phyloP scores from a whole-genome alignment of 2,329 filamentous ascomycete genomes.

The Torrubiellomyces zombiae region DNA sequence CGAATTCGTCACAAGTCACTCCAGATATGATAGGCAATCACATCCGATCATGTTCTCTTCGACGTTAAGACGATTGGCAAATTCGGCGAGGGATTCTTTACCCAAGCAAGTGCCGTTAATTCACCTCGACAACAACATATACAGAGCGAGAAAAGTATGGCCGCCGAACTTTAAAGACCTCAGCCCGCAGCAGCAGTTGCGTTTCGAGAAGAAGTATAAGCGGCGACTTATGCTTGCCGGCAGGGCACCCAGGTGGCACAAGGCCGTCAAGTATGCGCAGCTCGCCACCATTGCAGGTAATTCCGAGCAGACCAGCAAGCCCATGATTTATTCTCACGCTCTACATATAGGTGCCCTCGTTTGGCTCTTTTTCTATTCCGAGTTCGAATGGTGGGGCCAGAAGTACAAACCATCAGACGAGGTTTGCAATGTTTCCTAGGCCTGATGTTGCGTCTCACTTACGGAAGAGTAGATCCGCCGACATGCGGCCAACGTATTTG shows the following conservation, averaged over 20 bases:
- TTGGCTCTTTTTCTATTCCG: constrained; percentile 23
- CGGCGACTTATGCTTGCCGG: constrained; percentile 46
- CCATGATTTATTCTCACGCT: too few species aligned
- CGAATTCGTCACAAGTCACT: not conserved
- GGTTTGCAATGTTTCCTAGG: constrained; percentile 10
- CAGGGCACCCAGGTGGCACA: constrained; percentile 46
- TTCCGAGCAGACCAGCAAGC: too few species aligned
- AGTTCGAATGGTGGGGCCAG: constrained; percentile 27
- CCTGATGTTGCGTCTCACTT: constrained; percentile 1
- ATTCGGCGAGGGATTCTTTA: constrained; percentile 12
- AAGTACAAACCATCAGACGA: constrained; percentile 25
- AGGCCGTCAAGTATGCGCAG: constrained; percentile 48
- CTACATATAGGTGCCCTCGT: constrained; percentile 16
- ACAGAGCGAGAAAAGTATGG: constrained; percentile 56
- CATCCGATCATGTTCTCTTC: constrained; percentile 22
- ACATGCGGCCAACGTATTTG: constrained; percentile 21
- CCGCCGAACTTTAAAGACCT: constrained; percentile 60
- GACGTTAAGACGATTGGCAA: constrained; percentile 16
- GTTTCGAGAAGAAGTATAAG: constrained; percentile 65
- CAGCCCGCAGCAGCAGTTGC: constrained; percentile 55
- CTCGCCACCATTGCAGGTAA: constrained; percentile 39
- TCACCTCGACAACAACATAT: constrained; percentile 34
- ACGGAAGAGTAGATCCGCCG: constrained; percentile 15
- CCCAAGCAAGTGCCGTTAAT: constrained; percentile 12
- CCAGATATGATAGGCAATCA: too few species aligned